phyloP scores from a whole-genome alignment of 2,329 filamentous ascomycete species.

The Didymosphaeria variabile region DNA sequence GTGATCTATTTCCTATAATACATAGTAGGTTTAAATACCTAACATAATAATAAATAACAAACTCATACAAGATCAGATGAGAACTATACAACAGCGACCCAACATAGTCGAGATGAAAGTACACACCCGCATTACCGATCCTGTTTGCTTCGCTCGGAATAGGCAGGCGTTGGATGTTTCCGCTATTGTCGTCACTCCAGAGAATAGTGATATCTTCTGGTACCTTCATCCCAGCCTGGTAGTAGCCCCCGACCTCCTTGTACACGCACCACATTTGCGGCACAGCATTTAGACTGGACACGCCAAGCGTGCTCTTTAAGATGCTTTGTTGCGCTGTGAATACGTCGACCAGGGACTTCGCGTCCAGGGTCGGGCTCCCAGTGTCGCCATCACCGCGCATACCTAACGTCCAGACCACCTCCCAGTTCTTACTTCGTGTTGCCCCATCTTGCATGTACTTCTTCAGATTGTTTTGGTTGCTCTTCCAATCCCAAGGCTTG shows the following conservation, averaged over 20 bases:
- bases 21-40: no score
- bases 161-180: conserved; percentile 69
- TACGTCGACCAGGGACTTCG: conserved; percentile 60
- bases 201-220: conserved; percentile 72
- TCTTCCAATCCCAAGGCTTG: conserved; percentile 40
- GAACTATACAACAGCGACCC: no score
- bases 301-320: conserved; percentile 62
- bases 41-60: no score
- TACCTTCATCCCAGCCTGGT: conserved; percentile 67
- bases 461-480: conserved; percentile 34
- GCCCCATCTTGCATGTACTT: conserved; percentile 38
- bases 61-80: no score
- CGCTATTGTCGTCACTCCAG: conserved; percentile 74
- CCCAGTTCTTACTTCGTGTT: conserved; percentile 65
- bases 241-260: conserved; percentile 74
- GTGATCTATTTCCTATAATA: no score
- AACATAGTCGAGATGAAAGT: conserved; percentile 70
- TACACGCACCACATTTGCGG: conserved; percentile 76
- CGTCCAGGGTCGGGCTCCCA: conserved; percentile 45
- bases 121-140: conserved; percentile 68
- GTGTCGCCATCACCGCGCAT: conserved; percentile 76
- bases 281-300: conserved; percentile 57
- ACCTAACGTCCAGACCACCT: conserved; percentile 68
- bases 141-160: conserved; percentile 63
- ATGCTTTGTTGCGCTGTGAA: conserved; percentile 67